Evolutionary conservation across 2,329 filamentous ascomycete genomes (phyloP), one percentile per base, ranked within the genome.

Genomic region (Fusarium haematococcum): DNA sequence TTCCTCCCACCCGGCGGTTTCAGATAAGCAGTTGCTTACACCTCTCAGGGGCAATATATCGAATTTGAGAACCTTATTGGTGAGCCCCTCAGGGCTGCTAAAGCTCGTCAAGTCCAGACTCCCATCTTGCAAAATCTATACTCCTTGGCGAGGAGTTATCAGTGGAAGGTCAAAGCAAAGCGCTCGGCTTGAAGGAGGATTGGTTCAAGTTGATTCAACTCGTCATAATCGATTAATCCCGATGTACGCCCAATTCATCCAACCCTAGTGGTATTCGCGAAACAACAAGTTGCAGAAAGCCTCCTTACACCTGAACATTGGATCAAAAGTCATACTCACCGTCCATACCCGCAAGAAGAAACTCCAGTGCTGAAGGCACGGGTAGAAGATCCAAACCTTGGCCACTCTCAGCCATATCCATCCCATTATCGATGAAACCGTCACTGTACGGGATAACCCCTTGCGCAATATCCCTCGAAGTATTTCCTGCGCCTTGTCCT

Each of bases 271-370:
- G 18, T 45, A 23, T 58, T 37, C 27, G 16, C n/a, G 11, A 27
- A 18, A 35, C 27, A 27, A 50, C 71, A 74, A 37, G 16, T 16
- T 32, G 18, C 6, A 54, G 50, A 6, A 27, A 33, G 27, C 50
- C 11, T 13, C 18, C 50, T 33, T 54, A 14, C 23, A 23, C 16
- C 27, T 10, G 25, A 6, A 62, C 3, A 18, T 27, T 48, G 23
- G 32, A 43, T 64, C 33, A 76, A 32, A 76, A 77, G 32, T 79
- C 77, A 33, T 78, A 78, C 39, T 78, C 74, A 9, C 71, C 77
- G 9, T 72, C 78, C 67, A 81, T 77, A 1, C 80, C 80, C 9
- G 80, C 80, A n/a, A 82, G 64, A 27, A 82, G 69, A 23, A 80
- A 76, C 41, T 82, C 80, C 32, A 82, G 60, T 14, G 80, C 78